Conservation (phyloP, 2,329 filamentous ascomycete species). For the Lasiodiplodia theobromae region DNA sequence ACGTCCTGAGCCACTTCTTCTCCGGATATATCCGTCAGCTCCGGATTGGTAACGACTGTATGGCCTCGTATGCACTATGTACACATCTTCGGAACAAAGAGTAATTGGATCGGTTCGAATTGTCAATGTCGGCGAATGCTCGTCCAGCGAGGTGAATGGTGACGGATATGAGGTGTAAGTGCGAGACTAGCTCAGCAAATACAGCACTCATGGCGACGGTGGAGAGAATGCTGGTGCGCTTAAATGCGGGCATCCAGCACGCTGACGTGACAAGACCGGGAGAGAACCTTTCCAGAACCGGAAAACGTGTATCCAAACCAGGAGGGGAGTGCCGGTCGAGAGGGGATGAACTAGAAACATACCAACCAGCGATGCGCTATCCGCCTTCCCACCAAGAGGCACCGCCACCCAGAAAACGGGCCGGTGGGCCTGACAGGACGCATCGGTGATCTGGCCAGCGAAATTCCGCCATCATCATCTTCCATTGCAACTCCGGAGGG, state of each 20-base stretch:
- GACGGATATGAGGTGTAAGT: not conserved
- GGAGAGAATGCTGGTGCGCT: not conserved
- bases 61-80: conserved; percentile 20
- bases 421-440: not conserved
- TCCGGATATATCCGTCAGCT: conserved; percentile 5
- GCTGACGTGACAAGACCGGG: not conserved
- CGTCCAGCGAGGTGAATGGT: not conserved
- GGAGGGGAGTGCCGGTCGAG: not conserved
- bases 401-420: not conserved
- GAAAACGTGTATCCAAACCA: not conserved
- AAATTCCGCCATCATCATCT: not conserved
- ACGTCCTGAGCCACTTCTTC: not conserved
- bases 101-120: conserved; percentile 4
- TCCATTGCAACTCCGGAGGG: not conserved
- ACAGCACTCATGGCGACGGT: not conserved
- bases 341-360: not conserved
- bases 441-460: not conserved
- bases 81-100: conserved; percentile 2
- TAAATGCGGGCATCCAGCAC: not conserved
- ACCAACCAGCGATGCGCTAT: not conserved
- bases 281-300: not conserved
- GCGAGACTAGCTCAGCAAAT: not conserved
- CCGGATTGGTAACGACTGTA: conserved; percentile 22
- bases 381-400: not conserved
- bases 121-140: not conserved